These are phyloP conservation scores for Centrapalus pauciflorus DNA, from an alignment of 129 eudicot genomes.

Conservation along the genomic window DNA sequence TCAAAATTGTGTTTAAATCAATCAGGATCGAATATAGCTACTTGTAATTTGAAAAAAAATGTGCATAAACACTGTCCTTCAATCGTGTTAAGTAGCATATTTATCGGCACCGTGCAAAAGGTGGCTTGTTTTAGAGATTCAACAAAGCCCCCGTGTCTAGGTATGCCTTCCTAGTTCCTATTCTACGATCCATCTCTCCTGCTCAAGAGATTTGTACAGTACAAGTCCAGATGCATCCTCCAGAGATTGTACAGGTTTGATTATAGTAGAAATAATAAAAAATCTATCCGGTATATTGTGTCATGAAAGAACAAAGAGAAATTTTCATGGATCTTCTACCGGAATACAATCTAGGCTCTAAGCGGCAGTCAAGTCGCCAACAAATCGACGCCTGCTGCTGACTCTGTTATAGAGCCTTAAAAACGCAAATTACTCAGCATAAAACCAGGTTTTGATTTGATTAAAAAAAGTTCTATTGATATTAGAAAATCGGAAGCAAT, in stretches of 20 bases:
- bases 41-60: slow-evolving; percentile 43
- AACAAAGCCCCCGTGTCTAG: slow-evolving; percentile 61
- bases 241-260: too few species aligned
- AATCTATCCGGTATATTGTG: slow-evolving; percentile 35
- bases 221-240: neutral
- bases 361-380: slow-evolving; percentile 55
- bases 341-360: slow-evolving; percentile 42
- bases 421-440: neutral
- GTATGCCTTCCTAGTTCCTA: slow-evolving; percentile 36
- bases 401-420: slow-evolving; percentile 38
- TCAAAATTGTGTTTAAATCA: neutral
- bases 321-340: slow-evolving; percentile 41
- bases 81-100: slow-evolving; percentile 44
- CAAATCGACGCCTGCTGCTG: slow-evolving; percentile 54
- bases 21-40: slow-evolving; percentile 21
- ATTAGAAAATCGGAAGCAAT: neutral
- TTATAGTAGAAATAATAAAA: neutral
- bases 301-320: slow-evolving; percentile 9
- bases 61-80: slow-evolving; percentile 10
- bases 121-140: slow-evolving; percentile 21
- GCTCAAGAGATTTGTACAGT: neutral
- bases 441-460: neutral
- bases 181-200: too few species aligned
- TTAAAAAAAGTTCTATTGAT: neutral
- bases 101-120: slow-evolving; percentile 90